Percentiles rank a stretch among this genome's conserved stretches.
Conservation (phyloP, 331 rosid species). For the Quercus tomentella region DNA sequence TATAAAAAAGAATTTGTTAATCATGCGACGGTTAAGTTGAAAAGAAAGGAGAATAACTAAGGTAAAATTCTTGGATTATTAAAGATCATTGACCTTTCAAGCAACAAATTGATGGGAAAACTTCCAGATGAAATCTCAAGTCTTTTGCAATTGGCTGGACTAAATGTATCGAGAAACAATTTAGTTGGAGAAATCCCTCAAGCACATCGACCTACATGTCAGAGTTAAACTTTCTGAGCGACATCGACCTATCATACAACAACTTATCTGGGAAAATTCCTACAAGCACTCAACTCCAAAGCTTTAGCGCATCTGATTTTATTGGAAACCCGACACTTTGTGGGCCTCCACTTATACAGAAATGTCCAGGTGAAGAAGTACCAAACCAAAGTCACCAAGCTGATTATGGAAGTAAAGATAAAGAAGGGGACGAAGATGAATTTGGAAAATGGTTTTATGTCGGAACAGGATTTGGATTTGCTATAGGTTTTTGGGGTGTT, state of each 20-base stretch:
- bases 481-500: conserved; percentile 8
- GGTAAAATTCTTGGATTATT: background rate
- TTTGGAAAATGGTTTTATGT: background rate
- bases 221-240: background rate
- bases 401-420: too few species aligned
- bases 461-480: background rate
- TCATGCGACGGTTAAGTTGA: background rate
- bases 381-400: too few species aligned
- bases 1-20: background rate
- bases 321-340: background rate
- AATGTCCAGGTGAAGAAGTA: background rate
- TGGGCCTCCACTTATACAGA: background rate
- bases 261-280: background rate
- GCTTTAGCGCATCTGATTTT: background rate
- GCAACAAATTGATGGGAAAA: conserved; percentile 5
- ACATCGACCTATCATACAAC: background rate
- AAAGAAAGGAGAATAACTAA: conserved; percentile 13
- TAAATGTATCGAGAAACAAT: conserved; percentile 12
- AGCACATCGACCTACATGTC: background rate
- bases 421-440: too few species aligned
- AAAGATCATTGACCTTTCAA: conserved; percentile 31
- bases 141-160: background rate
- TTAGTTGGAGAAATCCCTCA: background rate
- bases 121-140: background rate
- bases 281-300: background rate